Conservation (phyloP, 345 rosid species). For the Microthlaspi erraticum region DNA sequence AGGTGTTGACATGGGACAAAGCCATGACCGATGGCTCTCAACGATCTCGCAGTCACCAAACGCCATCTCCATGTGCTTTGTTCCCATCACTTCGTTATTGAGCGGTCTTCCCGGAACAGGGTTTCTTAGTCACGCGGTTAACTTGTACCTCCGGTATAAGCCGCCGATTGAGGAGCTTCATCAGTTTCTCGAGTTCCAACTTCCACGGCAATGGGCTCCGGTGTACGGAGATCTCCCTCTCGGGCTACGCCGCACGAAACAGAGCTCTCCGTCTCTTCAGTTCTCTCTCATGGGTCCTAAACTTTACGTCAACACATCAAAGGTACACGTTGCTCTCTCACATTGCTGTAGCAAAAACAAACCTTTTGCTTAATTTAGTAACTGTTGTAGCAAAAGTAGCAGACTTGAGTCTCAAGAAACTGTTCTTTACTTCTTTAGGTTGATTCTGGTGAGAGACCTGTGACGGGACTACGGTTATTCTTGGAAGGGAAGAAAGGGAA, state of each 20-base stretch:
- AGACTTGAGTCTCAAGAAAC: neutral
- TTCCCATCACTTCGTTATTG: slow-evolving; percentile 90
- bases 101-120: slow-evolving; percentile 86
- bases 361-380: slow-evolving; percentile 2
- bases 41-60: slow-evolving; percentile 78
- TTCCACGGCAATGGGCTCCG: slow-evolving; percentile 98
- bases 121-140: slow-evolving; percentile 82
- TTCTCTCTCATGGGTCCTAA: slow-evolving; percentile 92
- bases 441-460: slow-evolving; percentile 79
- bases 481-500: slow-evolving; percentile 91
- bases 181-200: slow-evolving; percentile 91
- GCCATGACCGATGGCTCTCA: slow-evolving; percentile 88
- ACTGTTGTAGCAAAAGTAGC: too few species aligned
- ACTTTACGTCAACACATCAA: slow-evolving; percentile 75
- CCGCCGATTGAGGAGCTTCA: slow-evolving; percentile 91
- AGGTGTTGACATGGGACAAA: slow-evolving; percentile 71
- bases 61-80: slow-evolving; percentile 89
- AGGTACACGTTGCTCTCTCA: slow-evolving; percentile 49
- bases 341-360: neutral
- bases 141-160: slow-evolving; percentile 91
- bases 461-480: slow-evolving; percentile 86
- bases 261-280: slow-evolving; percentile 74
- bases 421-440: slow-evolving; percentile 53
- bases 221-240: slow-evolving; percentile 92
- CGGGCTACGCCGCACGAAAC: slow-evolving; percentile 68